Evolutionary conservation across 768 basidiomycete species (phyloP).

Genomic region (Russula foetens): DNA sequence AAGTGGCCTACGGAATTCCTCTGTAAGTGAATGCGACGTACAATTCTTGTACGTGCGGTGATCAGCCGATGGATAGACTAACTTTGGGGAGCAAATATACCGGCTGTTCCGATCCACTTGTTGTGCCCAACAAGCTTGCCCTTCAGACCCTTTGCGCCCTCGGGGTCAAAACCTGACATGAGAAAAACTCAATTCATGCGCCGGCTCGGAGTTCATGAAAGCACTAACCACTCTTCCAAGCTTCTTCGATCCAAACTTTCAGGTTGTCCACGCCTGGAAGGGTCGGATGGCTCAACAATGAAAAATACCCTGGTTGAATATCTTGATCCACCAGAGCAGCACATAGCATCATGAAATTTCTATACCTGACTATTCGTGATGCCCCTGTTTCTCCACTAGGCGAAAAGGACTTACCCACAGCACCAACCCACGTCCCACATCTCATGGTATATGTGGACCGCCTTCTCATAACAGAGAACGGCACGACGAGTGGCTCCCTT

Average conservation of each 20-base stretch:
- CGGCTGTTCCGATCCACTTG: slow-evolving; percentile 79
- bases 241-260: slow-evolving; percentile 72
- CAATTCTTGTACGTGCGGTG: slow-evolving; percentile 41
- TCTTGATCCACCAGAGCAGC: slow-evolving; percentile 61
- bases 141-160: slow-evolving; percentile 56
- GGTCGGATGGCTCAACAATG: slow-evolving; percentile 46
- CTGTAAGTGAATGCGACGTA: slow-evolving; percentile 71
- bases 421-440: slow-evolving; percentile 64
- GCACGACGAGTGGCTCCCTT: slow-evolving; percentile 46
- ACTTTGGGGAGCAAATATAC: slow-evolving; percentile 29
- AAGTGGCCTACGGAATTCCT: slow-evolving; percentile 65
- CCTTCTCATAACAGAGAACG: slow-evolving; percentile 52
- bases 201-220: neutral
- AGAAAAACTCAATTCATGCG: neutral
- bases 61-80: neutral
- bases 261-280: slow-evolving; percentile 66
- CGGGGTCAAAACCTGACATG: slow-evolving; percentile 55
- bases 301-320: slow-evolving; percentile 51
- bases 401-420: slow-evolving; percentile 24
- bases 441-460: slow-evolving; percentile 52
- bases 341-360: slow-evolving; percentile 77
- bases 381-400: neutral
- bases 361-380: slow-evolving; percentile 44
- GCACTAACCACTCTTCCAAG: slow-evolving; percentile 61
- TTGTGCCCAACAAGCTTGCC: slow-evolving; percentile 43